A percentile compares a stretch with the other conserved stretches of the same genome.
Evolutionary conservation across 805 yeast species (phyloP).

Genomic region (Kodamaea leandrae): DNA sequence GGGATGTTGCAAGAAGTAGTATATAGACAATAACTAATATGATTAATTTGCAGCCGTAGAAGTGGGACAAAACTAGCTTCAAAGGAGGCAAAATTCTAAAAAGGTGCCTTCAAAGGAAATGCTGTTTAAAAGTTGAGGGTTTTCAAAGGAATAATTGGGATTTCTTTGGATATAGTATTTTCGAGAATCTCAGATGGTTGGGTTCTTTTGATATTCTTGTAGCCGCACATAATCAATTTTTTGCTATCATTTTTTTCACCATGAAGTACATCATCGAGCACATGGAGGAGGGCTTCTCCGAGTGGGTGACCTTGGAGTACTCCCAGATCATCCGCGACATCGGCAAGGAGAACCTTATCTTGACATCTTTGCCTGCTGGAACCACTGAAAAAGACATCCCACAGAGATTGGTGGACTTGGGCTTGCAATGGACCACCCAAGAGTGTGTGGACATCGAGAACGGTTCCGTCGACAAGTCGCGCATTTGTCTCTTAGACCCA

Average conservation of each 20-base stretch:
- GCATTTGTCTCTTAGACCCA: constrained; percentile 87
- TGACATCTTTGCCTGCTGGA: constrained; percentile 70
- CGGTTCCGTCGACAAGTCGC: constrained; percentile 40
- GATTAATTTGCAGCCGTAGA: no score
- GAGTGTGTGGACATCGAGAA: constrained; percentile 60
- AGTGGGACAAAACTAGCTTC: no score
- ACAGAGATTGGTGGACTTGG: constrained; percentile 50
- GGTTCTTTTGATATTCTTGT: not conserved
- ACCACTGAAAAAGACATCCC: constrained; percentile 70
- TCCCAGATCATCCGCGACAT: constrained; percentile 78
- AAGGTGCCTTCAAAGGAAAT: no score
- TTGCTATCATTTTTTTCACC: constrained; percentile 4
- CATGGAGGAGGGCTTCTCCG: constrained; percentile 96
- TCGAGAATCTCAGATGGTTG: not conserved
- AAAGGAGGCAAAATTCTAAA: no score
- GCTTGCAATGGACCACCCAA: constrained; percentile 77
- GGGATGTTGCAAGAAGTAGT: constrained; percentile 15
- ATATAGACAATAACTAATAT: no score
- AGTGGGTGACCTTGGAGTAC: constrained; percentile 92
- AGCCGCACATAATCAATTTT: no score
- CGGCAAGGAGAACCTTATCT: constrained; percentile 68
- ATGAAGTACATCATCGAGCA: constrained; percentile 96
- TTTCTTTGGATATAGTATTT: no score
- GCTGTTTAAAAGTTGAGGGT: no score
- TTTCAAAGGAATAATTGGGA: no score